Evolutionary conservation across 768 basidiomycete species (phyloP).

Genomic region (Trametes gibbosa): DNA sequence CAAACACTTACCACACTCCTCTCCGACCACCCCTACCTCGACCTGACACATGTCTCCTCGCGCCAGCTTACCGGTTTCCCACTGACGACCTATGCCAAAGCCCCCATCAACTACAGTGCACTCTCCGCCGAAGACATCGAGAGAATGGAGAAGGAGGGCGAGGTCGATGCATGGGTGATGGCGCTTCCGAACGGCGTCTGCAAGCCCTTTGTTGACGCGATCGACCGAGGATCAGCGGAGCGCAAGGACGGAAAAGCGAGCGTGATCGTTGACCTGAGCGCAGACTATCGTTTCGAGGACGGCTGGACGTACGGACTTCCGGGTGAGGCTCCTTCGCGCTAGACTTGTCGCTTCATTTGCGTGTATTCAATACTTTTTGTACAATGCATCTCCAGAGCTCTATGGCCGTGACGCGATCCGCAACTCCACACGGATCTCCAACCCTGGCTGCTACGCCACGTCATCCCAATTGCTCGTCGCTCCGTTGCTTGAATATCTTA

Average conservation of each 20-base stretch:
- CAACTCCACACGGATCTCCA: slow-evolving; percentile 81
- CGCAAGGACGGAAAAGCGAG: slow-evolving; percentile 52
- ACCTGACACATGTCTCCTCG: slow-evolving; percentile 94
- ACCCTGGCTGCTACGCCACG: slow-evolving; percentile 97
- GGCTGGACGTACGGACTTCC: slow-evolving; percentile 98
- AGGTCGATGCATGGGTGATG: slow-evolving; percentile 98
- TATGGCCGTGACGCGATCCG: slow-evolving; percentile 74
- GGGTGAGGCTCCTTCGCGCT: slow-evolving; percentile 67
- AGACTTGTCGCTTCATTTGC: slow-evolving; percentile 32
- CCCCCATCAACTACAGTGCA: slow-evolving; percentile 72
- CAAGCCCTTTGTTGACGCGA: slow-evolving; percentile 94
- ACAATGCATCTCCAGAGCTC: slow-evolving; percentile 58
- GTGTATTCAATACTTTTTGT: slow-evolving; percentile 32
- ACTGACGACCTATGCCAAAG: slow-evolving; percentile 80
- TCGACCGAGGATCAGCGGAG: slow-evolving; percentile 71
- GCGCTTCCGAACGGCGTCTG: slow-evolving; percentile 97
- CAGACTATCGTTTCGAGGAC: slow-evolving; percentile 93
- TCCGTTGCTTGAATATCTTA: slow-evolving; percentile 75
- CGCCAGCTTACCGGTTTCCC: slow-evolving; percentile 86
- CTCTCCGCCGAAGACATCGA: slow-evolving; percentile 77
- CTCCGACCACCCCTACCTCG: slow-evolving; percentile 82
- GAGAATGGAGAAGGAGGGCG: slow-evolving; percentile 82
- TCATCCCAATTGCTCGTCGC: slow-evolving; percentile 90
- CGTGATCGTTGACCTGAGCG: slow-evolving; percentile 88
- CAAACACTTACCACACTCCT: slow-evolving; percentile 88